Percentiles rank a stretch among this genome's conserved stretches.
These are phyloP conservation scores for Chlamydomonas reinhardtii DNA, from an alignment of 163 green algal genomes.

Conservation along the genomic window DNA sequence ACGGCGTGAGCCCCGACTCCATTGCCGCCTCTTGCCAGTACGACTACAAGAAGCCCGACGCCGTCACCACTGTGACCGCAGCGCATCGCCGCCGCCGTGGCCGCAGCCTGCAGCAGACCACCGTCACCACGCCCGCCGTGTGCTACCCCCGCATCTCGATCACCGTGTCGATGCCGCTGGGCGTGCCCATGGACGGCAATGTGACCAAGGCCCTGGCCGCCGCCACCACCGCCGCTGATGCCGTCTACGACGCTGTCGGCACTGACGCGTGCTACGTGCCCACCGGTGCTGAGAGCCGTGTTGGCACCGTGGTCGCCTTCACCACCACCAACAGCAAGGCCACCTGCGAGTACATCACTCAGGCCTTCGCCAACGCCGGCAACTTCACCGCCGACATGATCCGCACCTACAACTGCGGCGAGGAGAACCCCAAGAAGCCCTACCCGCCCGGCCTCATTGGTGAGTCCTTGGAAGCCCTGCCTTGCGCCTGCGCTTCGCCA, in stretches of 20 bases:
- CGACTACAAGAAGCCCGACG: conserved; percentile 31
- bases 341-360: conserved; percentile 35
- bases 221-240: neutral
- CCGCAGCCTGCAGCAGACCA: conserved; percentile 30
- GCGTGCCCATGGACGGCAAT: neutral
- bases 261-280: conserved; percentile 40
- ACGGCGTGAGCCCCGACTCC: neutral
- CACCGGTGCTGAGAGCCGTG: conserved; percentile 11
- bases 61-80: neutral
- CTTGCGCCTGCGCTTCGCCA: neutral
- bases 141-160: conserved; percentile 32
- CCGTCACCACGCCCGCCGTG: neutral
- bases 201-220: neutral
- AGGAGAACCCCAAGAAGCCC: conserved; percentile 24
- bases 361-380: conserved; percentile 34
- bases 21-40: conserved; percentile 38
- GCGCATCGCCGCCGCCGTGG: neutral
- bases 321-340: neutral
- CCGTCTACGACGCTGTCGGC: conserved; percentile 26
- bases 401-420: conserved; percentile 13
- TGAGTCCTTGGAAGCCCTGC: neutral
- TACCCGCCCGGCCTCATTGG: conserved; percentile 19
- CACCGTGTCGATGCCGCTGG: conserved; percentile 16
- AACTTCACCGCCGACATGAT: conserved; percentile 35
- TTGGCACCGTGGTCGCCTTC: conserved; percentile 20